A percentile compares a stretch with the other conserved stretches of the same genome.
Evolutionary conservation across 495 filamentous ascomycete species (phyloP).

Genomic region (Penicillium fimorum): DNA sequence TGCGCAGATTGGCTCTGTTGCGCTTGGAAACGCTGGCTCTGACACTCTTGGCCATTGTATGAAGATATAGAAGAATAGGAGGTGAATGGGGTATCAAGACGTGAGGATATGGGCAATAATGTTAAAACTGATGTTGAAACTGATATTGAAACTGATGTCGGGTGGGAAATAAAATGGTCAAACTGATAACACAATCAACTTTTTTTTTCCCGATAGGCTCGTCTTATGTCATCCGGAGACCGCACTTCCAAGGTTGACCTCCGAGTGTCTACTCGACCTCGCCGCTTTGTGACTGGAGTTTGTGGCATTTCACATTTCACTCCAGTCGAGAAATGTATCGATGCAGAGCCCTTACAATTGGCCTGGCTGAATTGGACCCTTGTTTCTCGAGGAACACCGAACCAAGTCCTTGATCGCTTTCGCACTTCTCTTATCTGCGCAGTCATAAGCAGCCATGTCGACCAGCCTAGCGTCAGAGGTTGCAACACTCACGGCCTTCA

Average conservation of each 20-base stretch:
- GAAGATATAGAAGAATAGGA: not conserved
- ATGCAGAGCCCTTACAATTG: slow-evolving; percentile 11
- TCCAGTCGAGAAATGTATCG: slow-evolving; percentile 24
- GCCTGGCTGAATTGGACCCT: slow-evolving; percentile 22
- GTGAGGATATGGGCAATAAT: not conserved
- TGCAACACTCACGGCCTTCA: slow-evolving; percentile 40
- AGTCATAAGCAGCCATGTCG: slow-evolving; percentile 34
- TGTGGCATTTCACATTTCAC: not conserved
- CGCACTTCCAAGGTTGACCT: slow-evolving; percentile 19
- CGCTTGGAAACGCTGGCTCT: slow-evolving; percentile 72
- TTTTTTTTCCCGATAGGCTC: slow-evolving; percentile 23
- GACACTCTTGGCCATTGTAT: slow-evolving; percentile 77
- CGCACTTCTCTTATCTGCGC: not conserved
- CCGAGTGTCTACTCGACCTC: slow-evolving; percentile 15
- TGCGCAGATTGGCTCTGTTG: slow-evolving; percentile 73
- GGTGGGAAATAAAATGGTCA: slow-evolving; percentile 8
- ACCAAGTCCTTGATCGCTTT: slow-evolving; percentile 11
- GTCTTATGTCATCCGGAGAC: slow-evolving; percentile 44
- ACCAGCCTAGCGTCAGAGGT: slow-evolving; percentile 44
- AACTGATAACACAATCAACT: slow-evolving; percentile 12
- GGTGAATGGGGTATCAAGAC: not conserved
- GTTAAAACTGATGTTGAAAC: not conserved
- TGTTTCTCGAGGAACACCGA: slow-evolving; percentile 5
- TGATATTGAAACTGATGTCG: not conserved
- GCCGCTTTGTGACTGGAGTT: not conserved